Conservation (phyloP, 371 early-diverging fungal species). For the Conidiobolus incongruus region DNA sequence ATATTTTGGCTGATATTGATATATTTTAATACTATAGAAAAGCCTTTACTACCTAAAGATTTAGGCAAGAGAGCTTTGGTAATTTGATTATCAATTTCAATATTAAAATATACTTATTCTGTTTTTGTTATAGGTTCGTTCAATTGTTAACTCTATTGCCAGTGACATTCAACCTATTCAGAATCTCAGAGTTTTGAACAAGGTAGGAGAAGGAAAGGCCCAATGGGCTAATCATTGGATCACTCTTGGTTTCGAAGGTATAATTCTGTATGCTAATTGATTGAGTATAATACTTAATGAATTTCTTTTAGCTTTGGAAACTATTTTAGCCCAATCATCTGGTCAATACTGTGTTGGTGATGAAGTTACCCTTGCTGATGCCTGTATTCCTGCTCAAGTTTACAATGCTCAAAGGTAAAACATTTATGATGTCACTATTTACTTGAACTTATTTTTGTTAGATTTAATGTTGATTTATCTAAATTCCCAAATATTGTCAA, state of each 20-base stretch:
- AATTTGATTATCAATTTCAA: constrained; percentile 1
- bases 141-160: constrained; percentile 39
- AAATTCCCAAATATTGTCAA: constrained; percentile 37
- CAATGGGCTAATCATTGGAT: constrained; percentile 44
- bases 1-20: not conserved
- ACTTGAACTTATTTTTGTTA: constrained; percentile 1
- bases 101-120: not conserved
- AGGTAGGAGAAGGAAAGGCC: constrained; percentile 22
- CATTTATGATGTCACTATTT: not conserved
- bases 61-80: constrained; percentile 31
- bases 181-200: constrained; percentile 46
- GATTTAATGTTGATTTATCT: constrained; percentile 46
- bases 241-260: constrained; percentile 37
- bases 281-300: not conserved
- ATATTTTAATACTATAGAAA: constrained; percentile 7
- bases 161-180: constrained; percentile 80
- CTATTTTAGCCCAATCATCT: constrained; percentile 21
- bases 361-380: constrained; percentile 63
- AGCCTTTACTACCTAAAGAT: constrained; percentile 51
- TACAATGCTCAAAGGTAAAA: constrained; percentile 45
- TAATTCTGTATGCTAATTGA: not conserved
- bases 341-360: constrained; percentile 67
- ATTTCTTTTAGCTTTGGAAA: constrained; percentile 28
- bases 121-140: constrained; percentile 24
- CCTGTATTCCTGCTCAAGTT: constrained; percentile 54